These are phyloP conservation scores for Chrysochromulina parva DNA, from an alignment of 78 protist genomes.

Conservation along the genomic window DNA sequence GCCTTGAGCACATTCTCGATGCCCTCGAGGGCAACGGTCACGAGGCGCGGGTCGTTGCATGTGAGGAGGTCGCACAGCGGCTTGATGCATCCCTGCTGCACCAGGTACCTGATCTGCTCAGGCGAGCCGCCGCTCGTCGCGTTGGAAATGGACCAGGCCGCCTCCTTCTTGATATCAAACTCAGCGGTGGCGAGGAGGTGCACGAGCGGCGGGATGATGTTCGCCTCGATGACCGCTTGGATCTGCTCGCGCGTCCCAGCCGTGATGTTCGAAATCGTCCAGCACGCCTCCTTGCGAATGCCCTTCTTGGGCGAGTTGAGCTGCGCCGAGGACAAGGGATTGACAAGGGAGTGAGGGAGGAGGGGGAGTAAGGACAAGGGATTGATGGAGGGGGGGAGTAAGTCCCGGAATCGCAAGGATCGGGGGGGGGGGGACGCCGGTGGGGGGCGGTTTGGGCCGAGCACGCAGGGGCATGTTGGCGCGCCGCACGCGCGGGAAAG, in stretches of 20 bases:
- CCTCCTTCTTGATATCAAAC: slow-evolving; percentile 90
- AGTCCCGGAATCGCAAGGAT: too few species aligned
- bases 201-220: slow-evolving; percentile 79
- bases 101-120: slow-evolving; percentile 78
- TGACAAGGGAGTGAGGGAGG: too few species aligned
- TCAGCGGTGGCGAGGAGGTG: slow-evolving; percentile 61
- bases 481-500: too few species aligned
- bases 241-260: slow-evolving; percentile 94
- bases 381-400: too few species aligned
- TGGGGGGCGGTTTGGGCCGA: too few species aligned
- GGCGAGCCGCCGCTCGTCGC: slow-evolving; percentile 86
- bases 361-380: too few species aligned
- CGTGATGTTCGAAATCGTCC: slow-evolving; percentile 97
- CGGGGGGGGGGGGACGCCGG: too few species aligned
- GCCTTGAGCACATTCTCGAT: slow-evolving; percentile 80
- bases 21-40: slow-evolving; percentile 90
- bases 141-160: slow-evolving; percentile 97
- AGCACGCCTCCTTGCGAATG: slow-evolving; percentile 95
- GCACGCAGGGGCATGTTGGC: too few species aligned
- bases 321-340: not conserved
- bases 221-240: slow-evolving; percentile 83
- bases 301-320: slow-evolving; percentile 38
- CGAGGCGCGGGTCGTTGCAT: slow-evolving; percentile 74
- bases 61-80: slow-evolving; percentile 86
- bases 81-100: slow-evolving; percentile 42